Base-by-base conservation (phyloP, 805 yeast genomes). In the Sugiyamaella americana region DNA sequence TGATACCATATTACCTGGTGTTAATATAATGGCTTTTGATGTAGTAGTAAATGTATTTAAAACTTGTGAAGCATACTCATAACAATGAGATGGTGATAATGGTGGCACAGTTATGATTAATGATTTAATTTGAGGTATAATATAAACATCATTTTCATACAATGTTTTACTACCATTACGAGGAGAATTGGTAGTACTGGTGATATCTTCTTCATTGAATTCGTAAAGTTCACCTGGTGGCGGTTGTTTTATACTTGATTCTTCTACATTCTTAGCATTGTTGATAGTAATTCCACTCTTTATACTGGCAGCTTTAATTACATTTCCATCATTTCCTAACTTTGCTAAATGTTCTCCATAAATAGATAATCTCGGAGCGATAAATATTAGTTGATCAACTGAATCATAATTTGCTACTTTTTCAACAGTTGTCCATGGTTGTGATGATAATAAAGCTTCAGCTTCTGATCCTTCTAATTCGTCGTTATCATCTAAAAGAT, bases 401-500 rank as follows among this genome's bases (percentile, higher is more conserved):
- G 47, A 41, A 11, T 26, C 21, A 4, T 4, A 11, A 19, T 37
- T 23, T 8, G 32, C 32, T 13, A 13, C 8, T 13, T 44, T 26
- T 6, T 37, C 16, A 2, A 52, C 36, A 19, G 38, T 44, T 2
- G 58, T 49, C 56, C 56, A 54, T 5, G 53, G 40, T 19, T 46
- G 32, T 40, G 40, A 48, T 22, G 20, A 30, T 22, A 46, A 47
- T 6, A 46, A 32, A 22, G 43, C 39, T 5, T 40, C 46, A 8
- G 48, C 50, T 17, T 47, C 52, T 16, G 44, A 37, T 5, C 37
- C 46, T 6, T 46, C 54, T 30, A 60, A 59, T 36, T 58, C 65
- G 11, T 58, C 65, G 6, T 66, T 73, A 40, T 74, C 78, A 40
- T 72, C 75, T 22, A 78, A 56, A 5, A 70, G 51, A 58, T 79